phyloP scores from a whole-genome alignment of 2,329 filamentous ascomycete genomes.

The Pleurostoma richardsiae region DNA sequence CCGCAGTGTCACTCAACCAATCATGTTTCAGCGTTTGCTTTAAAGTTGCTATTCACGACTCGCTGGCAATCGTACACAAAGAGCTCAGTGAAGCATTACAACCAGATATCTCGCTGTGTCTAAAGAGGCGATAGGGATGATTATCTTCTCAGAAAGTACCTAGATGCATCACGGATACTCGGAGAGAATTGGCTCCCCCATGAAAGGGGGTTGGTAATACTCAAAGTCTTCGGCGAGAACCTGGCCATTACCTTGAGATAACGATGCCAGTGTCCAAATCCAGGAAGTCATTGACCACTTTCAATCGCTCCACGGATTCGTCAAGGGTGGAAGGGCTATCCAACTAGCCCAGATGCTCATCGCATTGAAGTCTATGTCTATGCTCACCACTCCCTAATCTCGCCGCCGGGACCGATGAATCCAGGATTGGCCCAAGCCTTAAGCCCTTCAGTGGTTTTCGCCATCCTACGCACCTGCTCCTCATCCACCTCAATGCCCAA shows the following conservation, averaged over 20 bases:
- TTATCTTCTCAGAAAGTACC: conserved; percentile 47
- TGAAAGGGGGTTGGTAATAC: conserved; percentile 57
- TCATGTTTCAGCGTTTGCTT: too few relatives aligned
- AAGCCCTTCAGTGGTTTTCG: conserved; percentile 31
- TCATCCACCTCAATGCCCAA: conserved; percentile 61
- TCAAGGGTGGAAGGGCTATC: conserved; percentile 56
- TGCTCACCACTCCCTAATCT: conserved; percentile 57
- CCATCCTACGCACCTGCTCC: conserved; percentile 50
- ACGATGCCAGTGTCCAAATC: conserved; percentile 63
- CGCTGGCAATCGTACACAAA: too few relatives aligned
- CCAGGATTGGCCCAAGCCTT: conserved; percentile 55
- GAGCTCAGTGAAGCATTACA: too few relatives aligned
- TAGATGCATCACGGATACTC: conserved; percentile 57
- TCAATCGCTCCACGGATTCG: conserved; percentile 53
- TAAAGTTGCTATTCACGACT: too few relatives aligned
- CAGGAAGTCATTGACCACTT: conserved; percentile 51
- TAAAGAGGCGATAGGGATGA: conserved; percentile 48
- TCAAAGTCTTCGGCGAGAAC: conserved; percentile 60
- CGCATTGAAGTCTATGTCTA: too few relatives aligned
- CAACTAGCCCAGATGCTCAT: conserved; percentile 52
- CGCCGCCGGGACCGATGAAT: conserved; percentile 59
- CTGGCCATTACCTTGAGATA: conserved; percentile 67
- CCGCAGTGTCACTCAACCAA: too few relatives aligned
- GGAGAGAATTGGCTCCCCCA: conserved; percentile 60
- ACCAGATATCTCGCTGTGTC: too few relatives aligned